A percentile compares a stretch with the other conserved stretches of the same genome.
These are phyloP conservation scores for Colletotrichum plurivorum DNA, from an alignment of 2,329 filamentous ascomycete genomes.

Conservation along the genomic window DNA sequence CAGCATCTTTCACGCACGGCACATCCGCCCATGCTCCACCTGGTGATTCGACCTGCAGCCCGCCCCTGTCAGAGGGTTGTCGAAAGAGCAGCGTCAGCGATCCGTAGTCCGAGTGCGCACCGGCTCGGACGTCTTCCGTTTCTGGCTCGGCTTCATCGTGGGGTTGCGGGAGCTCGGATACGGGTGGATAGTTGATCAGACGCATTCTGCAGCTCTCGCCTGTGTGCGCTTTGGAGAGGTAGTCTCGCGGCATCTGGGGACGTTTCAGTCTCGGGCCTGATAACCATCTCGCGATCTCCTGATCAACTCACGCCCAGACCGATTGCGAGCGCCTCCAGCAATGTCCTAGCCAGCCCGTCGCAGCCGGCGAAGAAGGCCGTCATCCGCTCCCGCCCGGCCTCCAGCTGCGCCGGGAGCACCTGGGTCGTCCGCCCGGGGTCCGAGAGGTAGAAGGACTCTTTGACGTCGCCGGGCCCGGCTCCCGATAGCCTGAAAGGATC, in stretches of 20 bases:
- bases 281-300: neutral
- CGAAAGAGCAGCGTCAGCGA: constrained; percentile 86
- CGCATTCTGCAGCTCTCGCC: constrained; percentile 52
- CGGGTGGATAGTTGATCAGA: constrained; percentile 73
- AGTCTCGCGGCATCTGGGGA: constrained; percentile 56
- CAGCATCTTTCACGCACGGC: constrained; percentile 54
- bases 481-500: constrained; percentile 33
- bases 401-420: constrained; percentile 30
- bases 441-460: constrained; percentile 41
- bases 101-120: constrained; percentile 92
- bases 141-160: constrained; percentile 42
- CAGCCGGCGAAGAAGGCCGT: constrained; percentile 33
- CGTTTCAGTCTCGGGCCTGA: neutral
- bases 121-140: constrained; percentile 81
- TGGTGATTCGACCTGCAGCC: constrained; percentile 84
- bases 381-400: constrained; percentile 16
- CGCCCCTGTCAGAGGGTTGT: constrained; percentile 78
- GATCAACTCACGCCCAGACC: constrained; percentile 74
- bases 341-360: constrained; percentile 26
- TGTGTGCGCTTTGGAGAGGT: constrained; percentile 68
- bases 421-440: constrained; percentile 31
- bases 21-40: constrained; percentile 62
- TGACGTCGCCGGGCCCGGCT: constrained; percentile 38
- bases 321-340: constrained; percentile 69
- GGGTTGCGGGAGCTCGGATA: constrained; percentile 75